Base-by-base conservation (phyloP, 208 protist species). In the Leishmania major region DNA sequence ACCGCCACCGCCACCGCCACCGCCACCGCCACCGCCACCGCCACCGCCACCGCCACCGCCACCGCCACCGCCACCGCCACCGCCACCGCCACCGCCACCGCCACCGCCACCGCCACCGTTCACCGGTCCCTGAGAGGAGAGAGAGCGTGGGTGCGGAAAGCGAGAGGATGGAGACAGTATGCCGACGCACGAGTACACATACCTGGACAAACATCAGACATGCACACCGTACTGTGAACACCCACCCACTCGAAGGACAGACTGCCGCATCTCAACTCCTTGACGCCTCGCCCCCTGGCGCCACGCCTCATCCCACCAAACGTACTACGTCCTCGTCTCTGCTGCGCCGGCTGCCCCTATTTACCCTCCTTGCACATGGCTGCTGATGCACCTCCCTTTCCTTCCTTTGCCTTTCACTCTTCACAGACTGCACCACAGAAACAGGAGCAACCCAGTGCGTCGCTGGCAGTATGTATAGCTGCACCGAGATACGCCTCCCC, bases 121-220 rank as follows among this genome's bases (percentile, higher is more conserved):
- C 70, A 45, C 40, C 45, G 47, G 70, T 55, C 70, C 40, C n/a
- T 43, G 40, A 15, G 70, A 69, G 15, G 5, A 40, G 7, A 80
- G 85, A 83, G n/a, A 78, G 28, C 28, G 19, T 17, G 43, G 77
- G 53, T 53, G 28, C 31, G 28, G 78, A 22, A 15, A 57, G 60
- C 19, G n/a, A 74, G 28, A 25, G n/a, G 45, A 84, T 45, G 40
- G 51, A 49, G 78, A 43, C 0, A 62, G 69, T 70, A 78, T 60
- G 31, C 51, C 76, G 1, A 37, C 57, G 76, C 35, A 59, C 59
- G 22, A 43, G 74, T 59, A 83, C 55, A 66, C 55, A 40, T 51
- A 84, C 37, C 28, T 37, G 19, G 35, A 40, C 37, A 79, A 8
- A 80, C 10, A 31, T 45, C 51, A 15, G 31, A 62, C 47, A 47